Percentiles rank a stretch among this genome's conserved stretches.
These are phyloP conservation scores for Echinosophora koreensis DNA, from an alignment of 306 rosid genomes.

Conservation along the genomic window DNA sequence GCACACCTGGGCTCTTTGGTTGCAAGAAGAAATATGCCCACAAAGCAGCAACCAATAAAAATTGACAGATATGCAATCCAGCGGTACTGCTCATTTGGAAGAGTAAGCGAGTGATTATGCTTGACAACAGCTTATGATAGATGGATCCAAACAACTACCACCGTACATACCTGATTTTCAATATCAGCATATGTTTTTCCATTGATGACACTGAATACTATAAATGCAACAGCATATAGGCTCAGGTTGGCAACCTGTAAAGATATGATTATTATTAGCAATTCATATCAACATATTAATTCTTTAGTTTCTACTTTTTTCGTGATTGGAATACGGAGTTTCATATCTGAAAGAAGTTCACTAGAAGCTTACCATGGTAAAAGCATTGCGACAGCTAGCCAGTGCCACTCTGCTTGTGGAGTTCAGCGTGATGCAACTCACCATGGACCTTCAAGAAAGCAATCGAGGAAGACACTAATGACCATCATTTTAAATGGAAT, in stretches of 20 bases:
- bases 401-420: slow-evolving; percentile 90
- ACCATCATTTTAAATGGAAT: slow-evolving; percentile 34
- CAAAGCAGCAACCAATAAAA: slow-evolving; percentile 92
- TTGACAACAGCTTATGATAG: slow-evolving; percentile 7
- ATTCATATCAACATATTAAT: slow-evolving; percentile 20
- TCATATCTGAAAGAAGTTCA: slow-evolving; percentile 26
- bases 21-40: slow-evolving; percentile 69
- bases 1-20: slow-evolving; percentile 93
- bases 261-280: slow-evolving; percentile 33
- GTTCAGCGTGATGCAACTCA: slow-evolving; percentile 89
- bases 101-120: slow-evolving; percentile 39
- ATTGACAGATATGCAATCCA: slow-evolving; percentile 94
- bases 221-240: slow-evolving; percentile 79
- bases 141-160: slow-evolving; percentile 36
- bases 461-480: slow-evolving; percentile 21
- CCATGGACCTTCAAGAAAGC: slow-evolving; percentile 83
- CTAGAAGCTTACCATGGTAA: slow-evolving; percentile 74
- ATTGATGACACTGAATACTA: slow-evolving; percentile 61
- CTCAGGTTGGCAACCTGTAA: slow-evolving; percentile 88
- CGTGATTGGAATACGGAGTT: background rate
- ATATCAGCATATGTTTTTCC: slow-evolving; percentile 61
- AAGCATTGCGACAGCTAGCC: slow-evolving; percentile 97
- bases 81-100: slow-evolving; percentile 74
- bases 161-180: slow-evolving; percentile 72
- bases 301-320: background rate